These are phyloP conservation scores for Citrus hindsii DNA, from an alignment of 345 rosid species.

Conservation along the genomic window DNA sequence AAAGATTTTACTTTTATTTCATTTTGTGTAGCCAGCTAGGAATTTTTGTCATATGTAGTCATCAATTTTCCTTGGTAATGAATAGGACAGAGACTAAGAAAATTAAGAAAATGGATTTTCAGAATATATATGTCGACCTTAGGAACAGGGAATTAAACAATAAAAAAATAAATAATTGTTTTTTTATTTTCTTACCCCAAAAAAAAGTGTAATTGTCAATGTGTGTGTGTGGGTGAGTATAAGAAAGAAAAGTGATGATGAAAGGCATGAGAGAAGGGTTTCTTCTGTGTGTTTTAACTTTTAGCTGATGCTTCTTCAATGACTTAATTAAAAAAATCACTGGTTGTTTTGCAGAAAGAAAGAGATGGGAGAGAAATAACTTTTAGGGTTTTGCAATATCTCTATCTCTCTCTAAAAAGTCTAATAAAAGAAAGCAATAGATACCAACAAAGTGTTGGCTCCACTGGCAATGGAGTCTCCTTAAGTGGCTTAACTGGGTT, in stretches of 20 bases:
- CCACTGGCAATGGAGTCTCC: no score
- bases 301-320: constrained; percentile 7
- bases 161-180: no score
- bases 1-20: not conserved
- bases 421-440: constrained; percentile 11
- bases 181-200: no score
- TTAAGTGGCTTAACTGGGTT: no score
- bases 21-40: not conserved
- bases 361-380: constrained; percentile 29
- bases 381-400: constrained; percentile 24
- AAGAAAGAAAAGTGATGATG: not conserved
- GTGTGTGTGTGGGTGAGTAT: not conserved
- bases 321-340: not conserved
- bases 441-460: no score
- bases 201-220: no score
- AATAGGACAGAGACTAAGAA: no score
- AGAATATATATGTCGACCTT: no score
- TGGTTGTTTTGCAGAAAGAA: constrained; percentile 23
- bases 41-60: not conserved
- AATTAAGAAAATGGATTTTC: not conserved
- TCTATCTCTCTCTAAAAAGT: not conserved
- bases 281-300: not conserved
- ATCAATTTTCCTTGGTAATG: no score
- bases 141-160: no score
- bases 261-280: not conserved